A percentile compares a stretch with the other conserved stretches of the same genome.
Evolutionary conservation across 257 asterid genomes (phyloP).

Genomic region (Thymus mandschuricus): DNA sequence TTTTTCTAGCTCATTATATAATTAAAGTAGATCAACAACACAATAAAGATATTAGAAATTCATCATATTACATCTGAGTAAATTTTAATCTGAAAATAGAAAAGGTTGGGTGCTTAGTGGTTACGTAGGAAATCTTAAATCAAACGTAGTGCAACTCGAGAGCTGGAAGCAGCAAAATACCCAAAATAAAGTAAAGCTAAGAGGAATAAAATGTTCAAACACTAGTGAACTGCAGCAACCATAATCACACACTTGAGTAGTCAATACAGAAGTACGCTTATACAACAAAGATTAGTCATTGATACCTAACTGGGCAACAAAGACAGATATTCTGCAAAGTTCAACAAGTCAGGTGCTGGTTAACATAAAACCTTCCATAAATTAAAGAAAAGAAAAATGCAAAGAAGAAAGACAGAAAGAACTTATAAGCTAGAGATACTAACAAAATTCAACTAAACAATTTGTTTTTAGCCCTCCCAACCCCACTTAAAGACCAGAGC

Average conservation of each 20-base stretch:
- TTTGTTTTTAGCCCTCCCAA: constrained; percentile 7
- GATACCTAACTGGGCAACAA: constrained; percentile 1
- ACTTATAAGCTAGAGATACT: neutral
- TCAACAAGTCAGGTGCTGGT: constrained; percentile 1
- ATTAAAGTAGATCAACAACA: neutral
- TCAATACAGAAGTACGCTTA: neutral
- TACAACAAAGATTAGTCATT: neutral
- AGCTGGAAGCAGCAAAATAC: too few relatives aligned
- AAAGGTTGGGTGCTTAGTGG: neutral
- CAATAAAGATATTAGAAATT: neutral
- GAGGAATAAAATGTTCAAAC: neutral
- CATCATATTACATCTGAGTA: neutral
- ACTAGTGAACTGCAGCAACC: neutral
- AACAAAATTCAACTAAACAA: neutral
- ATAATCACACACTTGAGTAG: neutral
- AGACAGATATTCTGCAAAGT: neutral
- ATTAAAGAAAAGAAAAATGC: neutral
- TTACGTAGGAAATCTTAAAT: neutral
- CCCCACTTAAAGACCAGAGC: constrained; percentile 3
- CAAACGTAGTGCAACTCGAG: too few relatives aligned
- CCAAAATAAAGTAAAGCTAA: neutral
- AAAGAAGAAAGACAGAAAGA: neutral
- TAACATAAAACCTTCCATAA: neutral
- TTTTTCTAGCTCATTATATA: neutral
- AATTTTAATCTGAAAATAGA: too few relatives aligned